These are phyloP conservation scores for Talaromyces atroroseus DNA, from an alignment of 2,329 filamentous ascomycete species.

Conservation along the genomic window DNA sequence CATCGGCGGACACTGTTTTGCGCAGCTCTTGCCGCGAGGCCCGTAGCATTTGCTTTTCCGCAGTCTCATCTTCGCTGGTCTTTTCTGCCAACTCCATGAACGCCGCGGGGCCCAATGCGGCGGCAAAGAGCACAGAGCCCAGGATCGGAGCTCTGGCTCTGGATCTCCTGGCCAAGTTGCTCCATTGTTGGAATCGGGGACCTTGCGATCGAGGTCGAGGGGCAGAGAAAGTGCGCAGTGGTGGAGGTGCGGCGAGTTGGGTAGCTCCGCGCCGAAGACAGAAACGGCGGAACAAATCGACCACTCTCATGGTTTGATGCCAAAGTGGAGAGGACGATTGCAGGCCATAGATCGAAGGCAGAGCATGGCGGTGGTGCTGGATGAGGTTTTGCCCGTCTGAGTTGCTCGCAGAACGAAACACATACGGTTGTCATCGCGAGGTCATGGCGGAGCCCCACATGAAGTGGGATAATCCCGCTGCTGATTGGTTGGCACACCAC, in stretches of 20 bases:
- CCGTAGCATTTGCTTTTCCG: slow-evolving; percentile 81
- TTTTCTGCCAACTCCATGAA: slow-evolving; percentile 56
- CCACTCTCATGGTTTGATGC: slow-evolving; percentile 44
- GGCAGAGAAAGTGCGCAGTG: slow-evolving; percentile 25
- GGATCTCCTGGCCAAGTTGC: slow-evolving; percentile 18
- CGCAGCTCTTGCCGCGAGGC: slow-evolving; percentile 71
- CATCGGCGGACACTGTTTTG: slow-evolving; percentile 60
- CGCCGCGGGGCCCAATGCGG: slow-evolving; percentile 49
- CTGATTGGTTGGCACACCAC: too few relatives aligned
- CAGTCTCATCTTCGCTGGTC: slow-evolving; percentile 52
- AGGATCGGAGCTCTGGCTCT: slow-evolving; percentile 22
- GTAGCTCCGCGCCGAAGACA: slow-evolving; percentile 40
- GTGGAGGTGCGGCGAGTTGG: slow-evolving; percentile 27
- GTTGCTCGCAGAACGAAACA: not conserved
- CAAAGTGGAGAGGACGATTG: slow-evolving; percentile 6
- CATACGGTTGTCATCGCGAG: too few relatives aligned
- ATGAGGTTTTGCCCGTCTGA: not conserved
- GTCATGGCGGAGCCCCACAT: too few relatives aligned
- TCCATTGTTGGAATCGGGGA: slow-evolving; percentile 14
- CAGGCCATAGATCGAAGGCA: slow-evolving; percentile 4
- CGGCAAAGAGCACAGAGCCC: slow-evolving; percentile 34
- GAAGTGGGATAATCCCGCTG: too few relatives aligned
- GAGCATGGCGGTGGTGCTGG: slow-evolving; percentile 4
- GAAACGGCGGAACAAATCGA: slow-evolving; percentile 45
- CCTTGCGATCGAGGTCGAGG: slow-evolving; percentile 7